Conservation (phyloP, 2,329 filamentous ascomycete genomes). For the Zymoseptoria brevis region DNA sequence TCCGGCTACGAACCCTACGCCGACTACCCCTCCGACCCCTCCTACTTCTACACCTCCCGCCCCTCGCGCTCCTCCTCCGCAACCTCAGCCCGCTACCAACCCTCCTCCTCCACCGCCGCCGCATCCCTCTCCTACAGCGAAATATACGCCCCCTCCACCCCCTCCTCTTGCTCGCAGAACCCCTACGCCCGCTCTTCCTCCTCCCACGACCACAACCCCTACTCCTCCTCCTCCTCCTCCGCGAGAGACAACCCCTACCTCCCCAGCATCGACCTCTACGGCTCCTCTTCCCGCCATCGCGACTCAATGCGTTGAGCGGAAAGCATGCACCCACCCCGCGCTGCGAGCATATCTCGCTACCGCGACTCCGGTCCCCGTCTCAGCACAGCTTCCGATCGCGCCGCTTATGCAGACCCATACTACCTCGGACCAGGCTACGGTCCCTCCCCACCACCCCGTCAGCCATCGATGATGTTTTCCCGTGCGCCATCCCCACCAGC, state of each 20-base stretch:
- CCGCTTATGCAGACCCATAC: background rate
- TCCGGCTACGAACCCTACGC: background rate
- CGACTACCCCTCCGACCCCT: background rate
- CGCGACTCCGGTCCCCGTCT: background rate
- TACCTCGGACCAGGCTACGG: background rate
- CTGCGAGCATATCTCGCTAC: background rate
- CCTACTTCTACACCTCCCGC: background rate
- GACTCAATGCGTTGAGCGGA: background rate
- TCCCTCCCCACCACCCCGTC: background rate
- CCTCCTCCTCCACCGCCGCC: background rate
- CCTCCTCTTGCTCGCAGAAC: background rate
- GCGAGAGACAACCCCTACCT: background rate
- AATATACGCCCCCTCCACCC: background rate
- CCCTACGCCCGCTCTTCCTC: background rate
- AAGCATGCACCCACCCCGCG: background rate
- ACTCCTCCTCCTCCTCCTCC: background rate
- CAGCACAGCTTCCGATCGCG: background rate
- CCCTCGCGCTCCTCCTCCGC: background rate
- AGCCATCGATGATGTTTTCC: background rate
- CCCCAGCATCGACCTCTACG: background rate
- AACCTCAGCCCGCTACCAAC: background rate
- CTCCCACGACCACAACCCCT: background rate
- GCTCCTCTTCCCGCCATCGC: background rate
- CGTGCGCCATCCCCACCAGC: background rate
- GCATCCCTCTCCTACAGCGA: background rate